Percentiles rank a stretch among this genome's conserved stretches.
Conservation (phyloP, 305 asterid species). For the Fraxinus baroniana region DNA sequence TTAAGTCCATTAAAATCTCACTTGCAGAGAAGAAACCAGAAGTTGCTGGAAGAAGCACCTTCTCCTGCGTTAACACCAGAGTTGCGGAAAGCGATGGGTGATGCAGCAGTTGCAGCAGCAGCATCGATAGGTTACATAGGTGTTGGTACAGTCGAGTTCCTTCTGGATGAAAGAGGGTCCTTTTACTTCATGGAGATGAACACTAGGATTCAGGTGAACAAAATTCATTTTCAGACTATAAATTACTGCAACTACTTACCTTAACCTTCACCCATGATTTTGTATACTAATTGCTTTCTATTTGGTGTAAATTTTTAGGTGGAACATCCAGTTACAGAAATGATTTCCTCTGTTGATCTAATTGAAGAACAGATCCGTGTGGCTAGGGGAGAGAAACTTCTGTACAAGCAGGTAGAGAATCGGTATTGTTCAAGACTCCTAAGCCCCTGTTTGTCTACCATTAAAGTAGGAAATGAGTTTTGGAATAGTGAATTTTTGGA, state of each 20-base stretch:
- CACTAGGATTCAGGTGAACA: constrained; percentile 90
- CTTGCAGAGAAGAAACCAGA: constrained; percentile 91
- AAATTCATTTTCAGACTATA: constrained; percentile 6
- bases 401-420: constrained; percentile 56
- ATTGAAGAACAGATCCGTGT: constrained; percentile 95
- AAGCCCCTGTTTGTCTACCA: neutral
- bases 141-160: constrained; percentile 95
- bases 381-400: constrained; percentile 91
- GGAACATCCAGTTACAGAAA: constrained; percentile 99
- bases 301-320: constrained; percentile 48
- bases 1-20: constrained; percentile 2
- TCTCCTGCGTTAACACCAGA: constrained; percentile 95
- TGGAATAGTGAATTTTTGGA: too few species aligned
- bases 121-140: constrained; percentile 95
- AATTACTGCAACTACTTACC: constrained; percentile 12
- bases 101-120: constrained; percentile 99
- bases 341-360: constrained; percentile 96
- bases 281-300: neutral
- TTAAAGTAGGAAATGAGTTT: too few species aligned
- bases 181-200: constrained; percentile 99
- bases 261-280: constrained; percentile 6
- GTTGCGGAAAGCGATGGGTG: constrained; percentile 97
- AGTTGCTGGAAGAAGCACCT: constrained; percentile 97
- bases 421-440: neutral
- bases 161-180: constrained; percentile 93